phyloP scores from a whole-genome alignment of 2,329 filamentous ascomycete species.

The Periconia macrospinosa region DNA sequence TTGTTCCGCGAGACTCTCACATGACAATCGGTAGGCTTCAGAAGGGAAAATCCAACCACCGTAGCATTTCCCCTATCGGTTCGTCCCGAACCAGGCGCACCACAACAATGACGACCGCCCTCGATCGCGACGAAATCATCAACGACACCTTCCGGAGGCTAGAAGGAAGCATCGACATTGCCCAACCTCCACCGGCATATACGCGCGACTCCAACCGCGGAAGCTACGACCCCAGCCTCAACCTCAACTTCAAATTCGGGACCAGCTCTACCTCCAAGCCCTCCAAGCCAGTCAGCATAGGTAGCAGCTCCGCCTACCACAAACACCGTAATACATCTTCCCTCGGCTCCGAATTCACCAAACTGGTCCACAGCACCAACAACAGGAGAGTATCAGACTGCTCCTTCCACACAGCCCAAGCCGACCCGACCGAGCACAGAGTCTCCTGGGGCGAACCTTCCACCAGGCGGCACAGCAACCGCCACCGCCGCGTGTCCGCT shows the following conservation, averaged over 20 bases:
- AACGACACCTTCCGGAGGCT: background rate
- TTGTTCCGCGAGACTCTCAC: constrained; percentile 4
- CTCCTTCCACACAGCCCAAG: too few species aligned
- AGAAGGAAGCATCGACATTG: background rate
- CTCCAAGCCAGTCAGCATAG: background rate
- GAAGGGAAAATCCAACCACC: background rate
- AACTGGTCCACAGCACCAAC: background rate
- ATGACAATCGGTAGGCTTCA: constrained; percentile 5
- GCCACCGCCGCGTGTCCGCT: background rate
- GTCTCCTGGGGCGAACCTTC: background rate
- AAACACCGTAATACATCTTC: background rate
- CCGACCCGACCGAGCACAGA: too few species aligned
- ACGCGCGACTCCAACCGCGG: background rate
- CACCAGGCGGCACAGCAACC: background rate
- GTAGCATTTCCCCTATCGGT: background rate
- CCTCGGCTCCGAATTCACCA: background rate
- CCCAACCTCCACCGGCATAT: background rate
- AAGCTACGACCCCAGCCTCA: background rate
- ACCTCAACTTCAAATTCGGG: background rate
- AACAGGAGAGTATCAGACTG: background rate
- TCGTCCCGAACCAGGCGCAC: background rate
- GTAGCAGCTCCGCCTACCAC: background rate
- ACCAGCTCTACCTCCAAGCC: background rate
- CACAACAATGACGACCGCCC: background rate
- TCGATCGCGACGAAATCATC: background rate